These are phyloP conservation scores for Malus hybrid DNA, from an alignment of 331 rosid species.

Conservation along the genomic window DNA sequence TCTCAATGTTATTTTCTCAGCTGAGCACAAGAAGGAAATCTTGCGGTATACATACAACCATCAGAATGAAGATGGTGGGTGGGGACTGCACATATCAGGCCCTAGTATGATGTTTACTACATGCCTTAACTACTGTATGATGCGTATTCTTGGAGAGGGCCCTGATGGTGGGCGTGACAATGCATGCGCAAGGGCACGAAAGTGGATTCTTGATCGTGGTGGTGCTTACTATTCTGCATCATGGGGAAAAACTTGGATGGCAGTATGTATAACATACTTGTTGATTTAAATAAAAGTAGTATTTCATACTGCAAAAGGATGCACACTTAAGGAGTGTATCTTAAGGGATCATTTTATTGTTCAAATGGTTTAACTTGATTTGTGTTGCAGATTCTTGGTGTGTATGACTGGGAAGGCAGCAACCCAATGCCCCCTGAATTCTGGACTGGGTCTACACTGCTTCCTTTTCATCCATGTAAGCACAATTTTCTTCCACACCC, in stretches of 20 bases:
- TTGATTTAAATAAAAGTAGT: neutral
- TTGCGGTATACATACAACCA: conserved; percentile 12
- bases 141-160: conserved; percentile 57
- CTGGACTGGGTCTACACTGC: conserved; percentile 25
- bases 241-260: conserved; percentile 83
- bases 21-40: conserved; percentile 12
- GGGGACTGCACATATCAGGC: conserved; percentile 64
- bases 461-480: conserved; percentile 36
- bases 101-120: conserved; percentile 57
- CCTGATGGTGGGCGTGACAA: conserved; percentile 41
- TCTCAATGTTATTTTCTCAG: conserved; percentile 5
- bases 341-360: neutral
- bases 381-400: conserved; percentile 52
- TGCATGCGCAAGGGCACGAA: conserved; percentile 53
- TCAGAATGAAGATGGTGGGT: conserved; percentile 68
- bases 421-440: conserved; percentile 46
- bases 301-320: neutral
- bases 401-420: conserved; percentile 37
- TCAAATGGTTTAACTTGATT: neutral
- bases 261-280: conserved; percentile 28
- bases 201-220: conserved; percentile 76
- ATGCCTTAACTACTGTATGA: conserved; percentile 45
- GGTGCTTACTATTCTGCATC: conserved; percentile 55
- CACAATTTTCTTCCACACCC: neutral
- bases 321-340: neutral